phyloP scores from a whole-genome alignment of 78 protist genomes.

The Cavenderia fasciculata region DNA sequence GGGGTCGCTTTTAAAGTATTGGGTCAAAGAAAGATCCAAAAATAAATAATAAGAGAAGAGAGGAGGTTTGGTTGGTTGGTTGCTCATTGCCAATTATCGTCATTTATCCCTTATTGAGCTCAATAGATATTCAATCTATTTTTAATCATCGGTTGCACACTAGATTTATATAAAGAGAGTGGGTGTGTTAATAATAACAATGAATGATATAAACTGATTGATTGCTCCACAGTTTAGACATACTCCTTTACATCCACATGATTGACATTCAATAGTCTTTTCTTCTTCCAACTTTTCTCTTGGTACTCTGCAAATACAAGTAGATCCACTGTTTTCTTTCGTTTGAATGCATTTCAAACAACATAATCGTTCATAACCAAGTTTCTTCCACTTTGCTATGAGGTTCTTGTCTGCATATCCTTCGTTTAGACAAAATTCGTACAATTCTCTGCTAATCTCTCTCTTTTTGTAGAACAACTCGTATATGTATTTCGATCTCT shows the following conservation, averaged over 20 bases:
- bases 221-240: too few species aligned
- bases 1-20: too few species aligned
- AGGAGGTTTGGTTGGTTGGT: too few species aligned
- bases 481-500: constrained; percentile 86
- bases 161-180: too few species aligned
- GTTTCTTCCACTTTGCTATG: constrained; percentile 98
- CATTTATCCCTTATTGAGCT: too few species aligned
- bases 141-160: too few species aligned
- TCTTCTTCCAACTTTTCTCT: constrained; percentile 43
- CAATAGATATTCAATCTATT: too few species aligned
- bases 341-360: constrained; percentile 90
- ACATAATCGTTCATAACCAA: constrained; percentile 95
- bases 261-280: constrained; percentile 77
- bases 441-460: constrained; percentile 88
- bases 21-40: too few species aligned
- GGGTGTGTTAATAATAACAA: too few species aligned
- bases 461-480: constrained; percentile 83
- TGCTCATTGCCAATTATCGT: too few species aligned
- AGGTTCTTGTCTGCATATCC: constrained; percentile 88
- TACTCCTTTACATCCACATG: constrained; percentile 94
- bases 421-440: constrained; percentile 89
- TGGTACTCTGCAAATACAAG: constrained; percentile 96
- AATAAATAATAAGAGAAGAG: too few species aligned
- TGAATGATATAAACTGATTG: too few species aligned
- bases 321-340: constrained; percentile 76